Evolutionary conservation across 228 moss, liverwort and hornwort genomes (phyloP).

Genomic region (Sphagnum fallax): DNA sequence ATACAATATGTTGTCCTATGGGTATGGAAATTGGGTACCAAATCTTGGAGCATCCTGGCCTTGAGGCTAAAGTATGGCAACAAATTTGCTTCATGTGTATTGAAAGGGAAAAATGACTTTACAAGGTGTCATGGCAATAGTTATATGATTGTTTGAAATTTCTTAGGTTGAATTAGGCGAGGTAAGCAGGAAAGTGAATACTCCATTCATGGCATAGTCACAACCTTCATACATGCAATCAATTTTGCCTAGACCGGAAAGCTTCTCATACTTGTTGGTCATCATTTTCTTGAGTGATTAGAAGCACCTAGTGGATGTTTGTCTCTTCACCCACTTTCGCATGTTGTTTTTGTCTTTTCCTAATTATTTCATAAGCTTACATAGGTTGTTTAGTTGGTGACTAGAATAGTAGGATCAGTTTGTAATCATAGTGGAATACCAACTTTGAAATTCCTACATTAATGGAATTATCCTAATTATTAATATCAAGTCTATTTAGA

Average conservation of each 20-base stretch:
- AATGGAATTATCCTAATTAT: too few species aligned
- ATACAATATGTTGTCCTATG: too few species aligned
- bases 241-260: conserved; percentile 67
- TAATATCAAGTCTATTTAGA: too few species aligned
- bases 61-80: conserved; percentile 4
- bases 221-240: conserved; percentile 51
- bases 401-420: too few species aligned
- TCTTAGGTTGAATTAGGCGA: conserved; percentile 32
- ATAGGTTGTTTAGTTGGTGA: too few species aligned
- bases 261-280: conserved; percentile 67
- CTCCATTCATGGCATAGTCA: conserved; percentile 34
- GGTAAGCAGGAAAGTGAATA: conserved; percentile 73
- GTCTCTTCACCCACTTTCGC: conserved; percentile 2
- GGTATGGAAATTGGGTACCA: too few species aligned
- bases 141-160: background rate
- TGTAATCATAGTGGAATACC: too few species aligned
- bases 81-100: too few species aligned
- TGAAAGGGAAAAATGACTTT: too few species aligned
- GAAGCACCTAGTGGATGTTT: conserved; percentile 73
- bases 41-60: conserved; percentile 13
- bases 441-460: too few species aligned
- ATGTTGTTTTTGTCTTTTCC: background rate
- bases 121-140: too few species aligned
- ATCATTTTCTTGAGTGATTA: conserved; percentile 78
- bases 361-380: too few species aligned